Evolutionary conservation across 2,329 filamentous ascomycete species (phyloP).

Genomic region (Arthroderma sp.): DNA sequence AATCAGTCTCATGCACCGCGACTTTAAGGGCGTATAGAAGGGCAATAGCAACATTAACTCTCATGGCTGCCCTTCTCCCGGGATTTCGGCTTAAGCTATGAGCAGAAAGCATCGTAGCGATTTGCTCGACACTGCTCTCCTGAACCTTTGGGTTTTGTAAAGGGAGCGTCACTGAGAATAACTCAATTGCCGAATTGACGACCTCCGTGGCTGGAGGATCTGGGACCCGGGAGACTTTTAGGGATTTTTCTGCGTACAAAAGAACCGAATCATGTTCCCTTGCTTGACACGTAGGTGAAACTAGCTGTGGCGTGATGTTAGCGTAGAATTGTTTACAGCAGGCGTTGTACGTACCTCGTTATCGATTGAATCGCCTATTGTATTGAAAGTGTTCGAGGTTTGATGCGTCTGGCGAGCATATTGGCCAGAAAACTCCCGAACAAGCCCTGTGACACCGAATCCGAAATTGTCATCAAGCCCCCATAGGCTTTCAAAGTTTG

Average conservation of each 20-base stretch:
- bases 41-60: conserved; percentile 76
- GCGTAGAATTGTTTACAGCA: background rate
- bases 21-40: conserved; percentile 71
- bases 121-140: conserved; percentile 88
- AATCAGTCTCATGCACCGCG: conserved; percentile 65
- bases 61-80: conserved; percentile 78
- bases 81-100: conserved; percentile 69
- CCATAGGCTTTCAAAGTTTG: conserved; percentile 88
- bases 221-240: conserved; percentile 38
- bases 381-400: conserved; percentile 13
- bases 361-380: conserved; percentile 39
- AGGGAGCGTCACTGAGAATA: conserved; percentile 85
- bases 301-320: conserved; percentile 22
- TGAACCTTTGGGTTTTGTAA: conserved; percentile 83
- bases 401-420: conserved; percentile 19
- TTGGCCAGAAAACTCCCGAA: conserved; percentile 57
- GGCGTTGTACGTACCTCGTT: conserved; percentile 19
- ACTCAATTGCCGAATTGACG: conserved; percentile 81
- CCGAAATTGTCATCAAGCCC: conserved; percentile 88
- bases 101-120: conserved; percentile 76
- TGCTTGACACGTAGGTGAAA: conserved; percentile 60
- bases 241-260: conserved; percentile 49
- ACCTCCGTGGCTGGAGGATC: conserved; percentile 85
- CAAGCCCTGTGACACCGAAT: conserved; percentile 80
- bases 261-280: conserved; percentile 80